These are phyloP conservation scores for Alternaria sp. DNA, from an alignment of 2,329 filamentous ascomycete species.

Conservation along the genomic window DNA sequence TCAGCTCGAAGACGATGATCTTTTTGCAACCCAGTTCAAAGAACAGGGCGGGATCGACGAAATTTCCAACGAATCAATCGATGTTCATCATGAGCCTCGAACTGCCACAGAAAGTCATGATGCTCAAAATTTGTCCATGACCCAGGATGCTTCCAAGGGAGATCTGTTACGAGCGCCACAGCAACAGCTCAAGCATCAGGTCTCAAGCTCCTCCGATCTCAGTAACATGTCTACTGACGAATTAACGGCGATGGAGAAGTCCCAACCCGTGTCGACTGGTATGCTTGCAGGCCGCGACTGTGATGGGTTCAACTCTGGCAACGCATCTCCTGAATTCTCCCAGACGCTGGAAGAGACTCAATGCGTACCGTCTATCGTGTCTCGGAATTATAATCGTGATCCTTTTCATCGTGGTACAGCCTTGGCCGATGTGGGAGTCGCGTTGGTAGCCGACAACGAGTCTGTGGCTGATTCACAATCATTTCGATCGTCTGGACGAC, in stretches of 20 bases:
- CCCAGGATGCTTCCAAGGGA: neutral
- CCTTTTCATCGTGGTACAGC: neutral
- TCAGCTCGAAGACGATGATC: neutral
- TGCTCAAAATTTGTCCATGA: neutral
- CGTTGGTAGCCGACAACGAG: neutral
- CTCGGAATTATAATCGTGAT: neutral
- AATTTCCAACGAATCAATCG: slow-evolving; percentile 11
- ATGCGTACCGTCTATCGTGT: neutral
- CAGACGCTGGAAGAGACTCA: slow-evolving; percentile 12
- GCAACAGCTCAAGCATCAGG: neutral
- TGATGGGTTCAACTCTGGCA: neutral
- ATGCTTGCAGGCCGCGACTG: neutral
- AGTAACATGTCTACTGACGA: slow-evolving; percentile 24
- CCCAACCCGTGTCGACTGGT: neutral
- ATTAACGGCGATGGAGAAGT: slow-evolving; percentile 11
- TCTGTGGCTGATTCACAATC: slow-evolving; percentile 13
- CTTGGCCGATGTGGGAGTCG: neutral
- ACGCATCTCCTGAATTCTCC: neutral
- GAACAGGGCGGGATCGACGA: slow-evolving; percentile 11
- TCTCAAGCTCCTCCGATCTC: slow-evolving; percentile 13
- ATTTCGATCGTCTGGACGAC: slow-evolving; percentile 27
- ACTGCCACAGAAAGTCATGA: slow-evolving; percentile 22
- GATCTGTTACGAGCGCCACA: neutral
- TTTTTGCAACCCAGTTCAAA: slow-evolving; percentile 10
- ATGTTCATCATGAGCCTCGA: slow-evolving; percentile 12